Evolutionary conservation across 768 basidiomycete species (phyloP).

Genomic region (Rubroboletus satanas): DNA sequence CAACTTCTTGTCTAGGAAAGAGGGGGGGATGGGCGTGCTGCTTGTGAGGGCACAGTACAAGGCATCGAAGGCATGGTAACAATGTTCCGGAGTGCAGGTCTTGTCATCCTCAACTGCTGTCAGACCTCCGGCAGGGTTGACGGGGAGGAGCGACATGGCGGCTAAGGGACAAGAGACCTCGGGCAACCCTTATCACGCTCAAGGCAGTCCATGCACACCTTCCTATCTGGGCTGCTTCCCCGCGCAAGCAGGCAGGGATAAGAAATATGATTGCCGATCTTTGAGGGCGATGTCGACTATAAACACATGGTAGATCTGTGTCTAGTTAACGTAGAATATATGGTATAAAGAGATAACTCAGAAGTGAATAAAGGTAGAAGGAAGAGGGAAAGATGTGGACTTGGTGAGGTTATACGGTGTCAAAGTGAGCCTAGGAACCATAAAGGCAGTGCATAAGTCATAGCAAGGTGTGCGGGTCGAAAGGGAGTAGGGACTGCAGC

Average conservation of each 20-base stretch:
- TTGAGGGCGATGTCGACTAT: slow-evolving; percentile 26
- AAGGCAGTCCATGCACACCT: slow-evolving; percentile 8
- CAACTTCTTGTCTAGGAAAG: slow-evolving; percentile 76
- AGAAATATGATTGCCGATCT: slow-evolving; percentile 8
- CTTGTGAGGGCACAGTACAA: slow-evolving; percentile 72
- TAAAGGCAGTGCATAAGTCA: slow-evolving; percentile 27
- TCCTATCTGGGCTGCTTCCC: slow-evolving; percentile 27
- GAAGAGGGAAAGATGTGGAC: slow-evolving; percentile 10
- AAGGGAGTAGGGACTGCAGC: slow-evolving; percentile 10
- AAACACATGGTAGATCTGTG: slow-evolving; percentile 35
- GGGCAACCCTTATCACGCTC: neutral
- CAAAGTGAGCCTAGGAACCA: slow-evolving; percentile 21
- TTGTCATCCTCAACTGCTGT: slow-evolving; percentile 38
- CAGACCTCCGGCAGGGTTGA: slow-evolving; percentile 42
- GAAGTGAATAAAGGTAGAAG: slow-evolving; percentile 31
- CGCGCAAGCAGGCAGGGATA: neutral
- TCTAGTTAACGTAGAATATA: slow-evolving; percentile 37
- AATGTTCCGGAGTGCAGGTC: slow-evolving; percentile 69
- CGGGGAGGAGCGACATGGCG: slow-evolving; percentile 55
- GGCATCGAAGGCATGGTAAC: slow-evolving; percentile 77
- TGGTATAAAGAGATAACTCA: slow-evolving; percentile 40
- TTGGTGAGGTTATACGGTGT: slow-evolving; percentile 20
- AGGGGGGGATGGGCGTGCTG: slow-evolving; percentile 49
- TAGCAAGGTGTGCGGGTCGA: slow-evolving; percentile 21
- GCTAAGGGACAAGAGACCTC: slow-evolving; percentile 22